phyloP scores from a whole-genome alignment of 2,329 filamentous ascomycete species.

The Harringtonia lauricola region DNA sequence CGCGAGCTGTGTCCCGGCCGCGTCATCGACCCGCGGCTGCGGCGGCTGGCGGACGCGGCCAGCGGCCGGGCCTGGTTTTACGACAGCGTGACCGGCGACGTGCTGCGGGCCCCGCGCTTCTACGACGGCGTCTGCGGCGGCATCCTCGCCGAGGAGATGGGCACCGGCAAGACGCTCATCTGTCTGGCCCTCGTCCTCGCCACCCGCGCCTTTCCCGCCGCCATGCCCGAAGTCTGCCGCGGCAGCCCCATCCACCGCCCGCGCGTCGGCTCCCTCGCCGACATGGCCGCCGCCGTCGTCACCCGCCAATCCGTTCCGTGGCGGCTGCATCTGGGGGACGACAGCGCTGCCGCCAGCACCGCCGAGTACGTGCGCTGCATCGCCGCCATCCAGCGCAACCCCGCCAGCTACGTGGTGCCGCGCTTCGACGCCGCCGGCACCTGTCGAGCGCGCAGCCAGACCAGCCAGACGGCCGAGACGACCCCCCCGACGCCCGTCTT shows the following conservation, averaged over 20 bases:
- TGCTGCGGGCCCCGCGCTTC: slow-evolving; percentile 53
- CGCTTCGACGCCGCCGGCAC: slow-evolving; percentile 27
- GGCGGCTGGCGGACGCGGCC: slow-evolving; percentile 45
- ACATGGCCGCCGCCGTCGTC: slow-evolving; percentile 62
- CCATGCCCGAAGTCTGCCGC: slow-evolving; percentile 51
- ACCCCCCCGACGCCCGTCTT: slow-evolving; percentile 45
- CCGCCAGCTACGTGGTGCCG: slow-evolving; percentile 47
- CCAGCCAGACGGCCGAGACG: too few species aligned
- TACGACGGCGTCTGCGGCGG: slow-evolving; percentile 71
- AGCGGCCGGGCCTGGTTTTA: slow-evolving; percentile 54
- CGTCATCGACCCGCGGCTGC: slow-evolving; percentile 63
- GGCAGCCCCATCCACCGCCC: slow-evolving; percentile 20
- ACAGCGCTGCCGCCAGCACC: slow-evolving; percentile 20
- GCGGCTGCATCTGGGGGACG: slow-evolving; percentile 49
- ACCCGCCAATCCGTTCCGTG: slow-evolving; percentile 61
- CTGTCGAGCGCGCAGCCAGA: too few species aligned
- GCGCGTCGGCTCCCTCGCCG: slow-evolving; percentile 50
- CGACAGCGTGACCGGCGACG: slow-evolving; percentile 49
- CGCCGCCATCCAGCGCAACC: slow-evolving; percentile 43
- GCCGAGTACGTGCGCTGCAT: slow-evolving; percentile 43
- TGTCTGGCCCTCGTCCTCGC: slow-evolving; percentile 66
- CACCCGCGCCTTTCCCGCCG: slow-evolving; percentile 57
- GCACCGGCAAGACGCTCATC: slow-evolving; percentile 78
- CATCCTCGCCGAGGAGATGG: slow-evolving; percentile 73
- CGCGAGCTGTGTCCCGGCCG: slow-evolving; percentile 57